Evolutionary conservation across 2,329 filamentous ascomycete genomes (phyloP).

Genomic region (Colletotrichum eleusines): DNA sequence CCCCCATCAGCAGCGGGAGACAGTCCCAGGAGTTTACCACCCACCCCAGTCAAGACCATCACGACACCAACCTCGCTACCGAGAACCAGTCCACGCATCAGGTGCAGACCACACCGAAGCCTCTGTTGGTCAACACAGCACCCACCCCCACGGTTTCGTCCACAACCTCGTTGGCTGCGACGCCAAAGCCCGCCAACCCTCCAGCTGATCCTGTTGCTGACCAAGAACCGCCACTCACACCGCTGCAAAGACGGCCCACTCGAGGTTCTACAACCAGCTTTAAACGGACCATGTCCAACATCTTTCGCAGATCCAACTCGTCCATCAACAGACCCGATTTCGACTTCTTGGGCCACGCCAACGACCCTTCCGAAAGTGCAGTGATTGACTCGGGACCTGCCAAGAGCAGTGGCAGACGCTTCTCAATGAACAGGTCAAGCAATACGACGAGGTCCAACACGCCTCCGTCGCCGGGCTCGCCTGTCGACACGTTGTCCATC

Average conservation of each 20-base stretch:
- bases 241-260: conserved; percentile 56
- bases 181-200: conserved; percentile 22
- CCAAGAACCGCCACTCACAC: conserved; percentile 46
- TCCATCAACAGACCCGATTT: conserved; percentile 47
- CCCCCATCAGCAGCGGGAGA: conserved; percentile 68
- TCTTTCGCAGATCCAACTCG: conserved; percentile 61
- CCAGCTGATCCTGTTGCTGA: conserved; percentile 41
- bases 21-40: conserved; percentile 67
- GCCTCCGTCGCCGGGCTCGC: conserved; percentile 63
- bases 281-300: conserved; percentile 62
- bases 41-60: conserved; percentile 55
- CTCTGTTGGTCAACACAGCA: conserved; percentile 35
- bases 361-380: conserved; percentile 44
- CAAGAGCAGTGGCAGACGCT: conserved; percentile 43
- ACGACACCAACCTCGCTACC: conserved; percentile 48
- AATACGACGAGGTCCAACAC: conserved; percentile 62
- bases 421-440: conserved; percentile 61
- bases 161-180: conserved; percentile 24
- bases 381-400: conserved; percentile 35
- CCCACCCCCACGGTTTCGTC: conserved; percentile 29
- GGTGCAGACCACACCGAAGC: conserved; percentile 33
- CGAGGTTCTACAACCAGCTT: conserved; percentile 59
- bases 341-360: conserved; percentile 42
- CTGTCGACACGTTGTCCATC: conserved; percentile 57
- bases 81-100: conserved; percentile 41